Conservation (phyloP, 768 basidiomycete genomes). For the Pleurotus pulmonarius region DNA sequence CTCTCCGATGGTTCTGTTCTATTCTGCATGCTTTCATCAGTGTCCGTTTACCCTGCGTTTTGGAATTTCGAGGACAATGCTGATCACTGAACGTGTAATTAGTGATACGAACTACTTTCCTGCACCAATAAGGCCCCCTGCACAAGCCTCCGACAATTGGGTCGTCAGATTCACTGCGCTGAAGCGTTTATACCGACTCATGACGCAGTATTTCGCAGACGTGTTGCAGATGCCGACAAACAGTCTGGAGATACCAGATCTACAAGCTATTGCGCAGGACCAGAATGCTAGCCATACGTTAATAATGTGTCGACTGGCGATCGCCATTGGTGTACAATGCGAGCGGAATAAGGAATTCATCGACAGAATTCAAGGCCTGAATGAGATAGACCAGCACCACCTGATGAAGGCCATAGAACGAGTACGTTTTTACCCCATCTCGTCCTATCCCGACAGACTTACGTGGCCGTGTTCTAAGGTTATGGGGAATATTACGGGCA, state of each 20-base stretch:
- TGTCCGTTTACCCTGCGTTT: conserved; percentile 46
- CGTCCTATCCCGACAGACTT: not conserved
- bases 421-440: conserved; percentile 37
- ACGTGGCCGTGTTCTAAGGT: conserved; percentile 38
- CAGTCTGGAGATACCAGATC: conserved; percentile 80
- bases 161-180: conserved; percentile 79
- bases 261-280: conserved; percentile 83
- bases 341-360: conserved; percentile 87
- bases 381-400: conserved; percentile 80
- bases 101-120: conserved; percentile 83
- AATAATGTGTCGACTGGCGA: conserved; percentile 73
- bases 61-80: not conserved
- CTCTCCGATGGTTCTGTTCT: conserved; percentile 79
- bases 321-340: conserved; percentile 87
- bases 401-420: conserved; percentile 95
- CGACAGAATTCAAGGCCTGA: conserved; percentile 80
- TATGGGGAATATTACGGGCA: conserved; percentile 62
- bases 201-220: conserved; percentile 86
- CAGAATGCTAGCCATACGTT: conserved; percentile 61
- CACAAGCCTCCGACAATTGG: conserved; percentile 82
- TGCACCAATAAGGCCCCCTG: conserved; percentile 36
- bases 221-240: conserved; percentile 77
- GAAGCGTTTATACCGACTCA: conserved; percentile 82
- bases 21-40: conserved; percentile 68
- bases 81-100: conserved; percentile 7